Percentiles rank a stretch among this genome's conserved stretches.
These are phyloP conservation scores for Leptographium wingfieldii DNA, from an alignment of 2,329 filamentous ascomycete species.

Conservation along the genomic window DNA sequence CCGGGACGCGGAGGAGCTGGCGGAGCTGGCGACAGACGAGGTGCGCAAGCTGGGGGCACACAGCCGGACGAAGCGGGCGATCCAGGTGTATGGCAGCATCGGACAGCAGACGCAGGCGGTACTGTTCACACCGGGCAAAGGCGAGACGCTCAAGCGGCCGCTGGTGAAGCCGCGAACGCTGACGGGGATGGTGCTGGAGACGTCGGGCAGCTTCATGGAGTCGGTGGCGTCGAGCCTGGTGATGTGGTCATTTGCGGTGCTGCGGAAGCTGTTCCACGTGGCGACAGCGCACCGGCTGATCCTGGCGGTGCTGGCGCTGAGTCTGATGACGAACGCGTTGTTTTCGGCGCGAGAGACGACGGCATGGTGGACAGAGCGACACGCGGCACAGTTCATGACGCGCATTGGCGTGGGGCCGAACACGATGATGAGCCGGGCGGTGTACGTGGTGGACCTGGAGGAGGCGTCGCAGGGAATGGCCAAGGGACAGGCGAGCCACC, in stretches of 20 bases:
- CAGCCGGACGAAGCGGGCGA: constrained; percentile 62
- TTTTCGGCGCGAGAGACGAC: constrained; percentile 62
- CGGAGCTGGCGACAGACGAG: constrained; percentile 65
- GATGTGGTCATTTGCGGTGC: constrained; percentile 57
- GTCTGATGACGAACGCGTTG: constrained; percentile 59
- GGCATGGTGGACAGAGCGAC: constrained; percentile 77
- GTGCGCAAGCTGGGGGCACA: constrained; percentile 61
- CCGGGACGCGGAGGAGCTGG: constrained; percentile 60
- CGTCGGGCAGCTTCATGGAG: constrained; percentile 57
- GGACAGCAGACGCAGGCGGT: constrained; percentile 55
- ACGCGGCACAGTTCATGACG: constrained; percentile 68
- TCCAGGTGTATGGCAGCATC: constrained; percentile 66
- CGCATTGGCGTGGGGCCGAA: constrained; percentile 71
- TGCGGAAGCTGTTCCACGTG: constrained; percentile 55
- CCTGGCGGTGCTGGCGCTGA: constrained; percentile 54
- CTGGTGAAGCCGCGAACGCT: constrained; percentile 50
- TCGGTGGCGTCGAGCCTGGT: constrained; percentile 65
- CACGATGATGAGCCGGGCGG: constrained; percentile 66
- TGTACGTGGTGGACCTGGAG: constrained; percentile 74
- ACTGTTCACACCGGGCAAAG: constrained; percentile 36
- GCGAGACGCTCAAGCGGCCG: not conserved
- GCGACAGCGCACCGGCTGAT: constrained; percentile 63
- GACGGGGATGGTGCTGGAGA: constrained; percentile 60
- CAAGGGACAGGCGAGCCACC: constrained; percentile 12
- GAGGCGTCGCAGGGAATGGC: constrained; percentile 35